These are phyloP conservation scores for Angomonas desouzai DNA, from an alignment of 208 protist species.

Conservation along the genomic window DNA sequence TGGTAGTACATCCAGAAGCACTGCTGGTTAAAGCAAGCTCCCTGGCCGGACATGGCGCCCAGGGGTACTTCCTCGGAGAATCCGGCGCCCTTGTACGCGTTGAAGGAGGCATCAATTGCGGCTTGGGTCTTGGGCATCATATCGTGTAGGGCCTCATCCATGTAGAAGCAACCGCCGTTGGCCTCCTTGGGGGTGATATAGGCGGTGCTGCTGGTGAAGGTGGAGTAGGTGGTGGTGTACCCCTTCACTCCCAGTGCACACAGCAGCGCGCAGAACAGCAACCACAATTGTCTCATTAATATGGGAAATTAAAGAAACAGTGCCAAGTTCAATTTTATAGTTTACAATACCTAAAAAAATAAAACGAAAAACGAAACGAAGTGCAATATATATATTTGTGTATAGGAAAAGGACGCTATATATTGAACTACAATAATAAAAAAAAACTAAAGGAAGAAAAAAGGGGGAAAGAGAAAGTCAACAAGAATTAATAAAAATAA, in stretches of 20 bases:
- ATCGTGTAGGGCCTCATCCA: neutral
- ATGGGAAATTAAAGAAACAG: no score
- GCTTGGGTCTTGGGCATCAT: conserved; percentile 57
- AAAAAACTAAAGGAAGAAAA: conserved; percentile 7
- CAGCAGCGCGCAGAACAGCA: no score
- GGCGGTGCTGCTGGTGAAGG: neutral
- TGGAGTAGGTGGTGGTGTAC: neutral
- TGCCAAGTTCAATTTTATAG: no score
- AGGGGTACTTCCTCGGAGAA: conserved; percentile 31
- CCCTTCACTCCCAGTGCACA: neutral
- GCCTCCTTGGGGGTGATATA: neutral
- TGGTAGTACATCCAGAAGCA: conserved; percentile 59
- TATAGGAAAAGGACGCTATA: no score
- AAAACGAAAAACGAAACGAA: no score
- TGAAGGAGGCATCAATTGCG: conserved; percentile 22
- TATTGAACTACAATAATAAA: neutral
- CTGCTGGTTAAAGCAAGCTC: conserved; percentile 29
- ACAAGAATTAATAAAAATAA: conserved; percentile 2
- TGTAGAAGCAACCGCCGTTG: neutral
- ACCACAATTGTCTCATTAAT: no score
- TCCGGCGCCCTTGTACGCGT: conserved; percentile 16
- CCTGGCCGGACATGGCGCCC: conserved; percentile 35
- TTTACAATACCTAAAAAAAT: no score
- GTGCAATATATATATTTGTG: no score
- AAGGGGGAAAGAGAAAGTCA: neutral